Evolutionary conservation across 495 filamentous ascomycete species (phyloP), one percentile per base, ranked within the genome.

Genomic region (Podospora appendiculata): DNA sequence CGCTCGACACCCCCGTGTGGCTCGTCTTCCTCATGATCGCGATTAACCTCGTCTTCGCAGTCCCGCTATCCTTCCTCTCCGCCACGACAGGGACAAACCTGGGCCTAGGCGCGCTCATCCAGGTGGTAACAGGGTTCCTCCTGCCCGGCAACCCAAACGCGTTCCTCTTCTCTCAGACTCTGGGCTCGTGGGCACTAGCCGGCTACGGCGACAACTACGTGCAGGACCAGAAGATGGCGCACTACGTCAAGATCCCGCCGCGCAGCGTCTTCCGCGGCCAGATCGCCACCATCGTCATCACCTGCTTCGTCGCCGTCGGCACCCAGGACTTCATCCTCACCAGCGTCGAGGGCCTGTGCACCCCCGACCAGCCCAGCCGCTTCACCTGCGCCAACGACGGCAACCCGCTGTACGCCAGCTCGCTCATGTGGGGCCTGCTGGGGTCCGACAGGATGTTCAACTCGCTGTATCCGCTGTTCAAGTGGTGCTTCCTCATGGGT

Each of bases 401-500:
- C 32, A 45, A 48, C 14, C 64, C 64, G 48, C 57, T 67, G 16
- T 67, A 67, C 42, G 57, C 61, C 36, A 56, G 45, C 51, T 62
- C 59, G 14, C 48, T 67, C n/a, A 67, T 67, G 64, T 67, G 64
- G 58, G 67, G 66, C 5, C 55, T 69, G 7, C 55, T 71, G 16
- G 69, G 72, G 2, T 65, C 65, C 13, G 53, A 65, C 19, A 57
- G 64, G 25, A 71, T 71, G 64, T 71, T 71, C 60, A 60, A 65
- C 51, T 47, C 53, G 5, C 39, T 67, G 32, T 65, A 67, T 52
- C 66, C 68, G n/a, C 48, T 68, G 32, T 60, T 71, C 52, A 67
- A 67, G 54, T 71, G 66, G 66, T 71, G 66, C 32, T 71, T 71
- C 59, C 56, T 71, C 17, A 68, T 71, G 39, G 68, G 68, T 9